Base-by-base conservation (phyloP, 768 basidiomycete species). In the Hemileccinum impolitum region DNA sequence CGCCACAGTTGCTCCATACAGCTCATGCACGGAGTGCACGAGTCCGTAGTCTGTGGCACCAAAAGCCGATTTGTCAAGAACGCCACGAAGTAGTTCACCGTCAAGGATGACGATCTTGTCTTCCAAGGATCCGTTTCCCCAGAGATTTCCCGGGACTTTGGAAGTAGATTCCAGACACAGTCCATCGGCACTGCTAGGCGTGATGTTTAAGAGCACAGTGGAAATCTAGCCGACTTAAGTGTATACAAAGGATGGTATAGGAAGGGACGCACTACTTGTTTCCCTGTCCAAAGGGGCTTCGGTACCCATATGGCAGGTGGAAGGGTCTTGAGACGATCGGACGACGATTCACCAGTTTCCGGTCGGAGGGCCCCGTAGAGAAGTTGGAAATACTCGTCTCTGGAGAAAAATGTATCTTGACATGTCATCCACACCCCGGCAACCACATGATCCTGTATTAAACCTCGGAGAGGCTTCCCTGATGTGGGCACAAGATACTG, bases 361-460 rank as follows among this genome's bases (percentile, higher is more conserved):
- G 94, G 92, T 51, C 90, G 76, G 30, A 99, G 75, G 9, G 95
- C 90, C 30, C 95, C 96, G 59, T 97, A 98, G 11, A 99, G 78
- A 42, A 99, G 75, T 67, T 99, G 96, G 68, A 88, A 89, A 64
- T 98, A 99, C 61, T 98, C 90, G 61, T 96, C 93, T 43, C 96
- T 82, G 4, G 87, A 85, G 71, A 98, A 95, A 74, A 97, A 97
- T 0, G 92, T 78, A 56, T 94, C 88, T 64, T 93, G 94, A 62
- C 84, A 85, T 47, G 96, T 97, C 91, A 99, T 94, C 92, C 94
- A 97, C n/a, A 97, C 87, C 50, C 93, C 95, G 13, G 96, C 93
- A 39, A 98, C 95, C 48, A 99, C 92, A 59, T 98, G 96, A 71
- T 99, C 96, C 67, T 99, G 96, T 56, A 99, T 99, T 23, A 99